Base-by-base conservation (phyloP, 257 asterid genomes). In the Ophiorrhiza pumila region DNA sequence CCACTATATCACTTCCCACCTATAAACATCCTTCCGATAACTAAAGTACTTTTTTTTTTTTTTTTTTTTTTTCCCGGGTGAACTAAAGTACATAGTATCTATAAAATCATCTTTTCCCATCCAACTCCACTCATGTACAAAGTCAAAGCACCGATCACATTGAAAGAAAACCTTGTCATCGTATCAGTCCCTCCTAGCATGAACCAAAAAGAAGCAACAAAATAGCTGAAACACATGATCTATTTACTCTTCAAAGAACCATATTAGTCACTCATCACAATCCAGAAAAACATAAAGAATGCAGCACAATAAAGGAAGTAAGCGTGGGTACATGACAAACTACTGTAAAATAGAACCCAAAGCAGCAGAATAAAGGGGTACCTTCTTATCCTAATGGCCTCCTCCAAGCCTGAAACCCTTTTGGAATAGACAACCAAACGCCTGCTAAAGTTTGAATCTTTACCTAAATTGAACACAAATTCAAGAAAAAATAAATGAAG, bases 401-500 rank as follows among this genome's bases (percentile, higher is more conserved):
- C 97, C 85, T 90, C 97, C 85, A 93, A 84, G 55, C 98, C 98
- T 5, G 96, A 89, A 53, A 89, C 49, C 72, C 81, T 83, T 87
- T 89, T 93, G n/a, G 95, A 83, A 50, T 81, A 83, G 83, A 93
- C 76, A 76, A 79, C 82, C 65, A 85, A 78, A 72, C 76, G 74
- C 75, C 82, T 84, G 25, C 70, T 59, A 65, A 67, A 74, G 52
- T 82, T 76, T 4, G 75, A 67, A 71, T 76, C 87, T 85, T 85
- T 78, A 81, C 43, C 77, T 74, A 73, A 74, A 74, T 68, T 45
- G 65, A 63, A 77, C 68, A 61, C 76, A 74, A 80, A 73, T 20
- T 65, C 77, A 79, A 49, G 35, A 59, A 57, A 53, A 64, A 61
- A 31, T 72, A 72, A 73, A 45, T 35, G 47, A 64, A 59, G 29